Base-by-base conservation (phyloP, 164 flowering plant genomes). In the Magnolia kwangsiensis region DNA sequence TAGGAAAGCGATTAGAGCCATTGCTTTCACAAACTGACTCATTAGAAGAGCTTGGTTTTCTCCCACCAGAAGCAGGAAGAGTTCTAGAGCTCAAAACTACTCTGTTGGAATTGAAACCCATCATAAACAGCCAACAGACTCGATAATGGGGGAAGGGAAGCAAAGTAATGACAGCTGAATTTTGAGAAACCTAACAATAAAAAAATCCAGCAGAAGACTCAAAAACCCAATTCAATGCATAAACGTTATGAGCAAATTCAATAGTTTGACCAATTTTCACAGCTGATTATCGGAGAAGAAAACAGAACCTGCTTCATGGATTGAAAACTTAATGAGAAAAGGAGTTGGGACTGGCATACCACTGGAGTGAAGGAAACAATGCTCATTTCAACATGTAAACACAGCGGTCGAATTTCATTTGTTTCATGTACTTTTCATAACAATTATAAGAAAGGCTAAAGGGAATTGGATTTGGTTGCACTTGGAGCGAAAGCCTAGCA, bases 91-190 rank as follows among this genome's bases (percentile, higher is more conserved):
- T 55, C 18, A 16, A 55, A 55, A 55, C 61, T 9, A 16, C 61
- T 31, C 70, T 74, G 27, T 64, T 21, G 27, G 76, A 70, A 50
- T 31, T 63, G 49, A 71, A 20, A 76, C 20, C 59, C 65, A 73
- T 71, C 69, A 70, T 20, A 19, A 55, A 11, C 16, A 55, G 61
- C 16, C 45, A 5, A 37, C 73, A 16, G 72, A 55, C 37, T 69
- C 78, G n/a, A 3, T 1, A 63, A 61, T 2, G 19, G 10, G 24
- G 19, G 16, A 0, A 31, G 29, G 7, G 19, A 24, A 31, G 51
- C 11, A 8, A 67, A 67, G 24, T 20, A 20, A 8, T 18, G 27
- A 67, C 11, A 13, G 5, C 69, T 2, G 45, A 37, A 37, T 3
- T 37, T 37, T 55, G 19, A 16, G 61, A 7, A 16, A 55, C 61